Evolutionary conservation across 176 grass and related monocot genomes (phyloP).

Genomic region (Oryza nivara): DNA sequence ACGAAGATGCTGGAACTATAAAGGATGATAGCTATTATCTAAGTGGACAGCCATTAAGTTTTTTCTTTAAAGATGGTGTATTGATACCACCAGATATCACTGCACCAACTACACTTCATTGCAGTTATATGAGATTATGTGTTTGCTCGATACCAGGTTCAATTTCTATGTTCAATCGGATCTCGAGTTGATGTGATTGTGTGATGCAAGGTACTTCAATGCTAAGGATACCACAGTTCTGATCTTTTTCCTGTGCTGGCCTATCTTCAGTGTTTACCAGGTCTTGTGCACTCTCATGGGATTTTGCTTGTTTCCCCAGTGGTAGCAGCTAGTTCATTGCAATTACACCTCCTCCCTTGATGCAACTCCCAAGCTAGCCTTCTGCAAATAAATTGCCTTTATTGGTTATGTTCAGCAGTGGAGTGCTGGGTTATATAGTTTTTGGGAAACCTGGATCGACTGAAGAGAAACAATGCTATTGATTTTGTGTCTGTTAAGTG

Average conservation of each 20-base stretch:
- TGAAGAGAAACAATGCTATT: slow-evolving; percentile 32
- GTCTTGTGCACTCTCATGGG: slow-evolving; percentile 8
- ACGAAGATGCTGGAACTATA: slow-evolving; percentile 43
- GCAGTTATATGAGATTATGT: slow-evolving; percentile 74
- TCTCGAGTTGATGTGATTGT: slow-evolving; percentile 36
- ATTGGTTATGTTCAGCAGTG: slow-evolving; percentile 17
- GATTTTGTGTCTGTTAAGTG: slow-evolving; percentile 29
- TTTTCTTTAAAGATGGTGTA: slow-evolving; percentile 84
- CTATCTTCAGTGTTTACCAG: slow-evolving; percentile 6
- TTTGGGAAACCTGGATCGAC: slow-evolving; percentile 9
- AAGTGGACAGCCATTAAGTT: slow-evolving; percentile 46
- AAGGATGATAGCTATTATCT: slow-evolving; percentile 39
- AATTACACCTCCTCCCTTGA: slow-evolving; percentile 37
- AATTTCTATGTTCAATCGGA: slow-evolving; percentile 44
- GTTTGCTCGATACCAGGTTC: slow-evolving; percentile 58
- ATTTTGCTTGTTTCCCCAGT: not conserved
- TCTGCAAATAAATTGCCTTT: slow-evolving; percentile 32
- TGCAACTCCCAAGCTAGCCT: slow-evolving; percentile 26
- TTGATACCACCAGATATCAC: slow-evolving; percentile 67
- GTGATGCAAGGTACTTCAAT: slow-evolving; percentile 29
- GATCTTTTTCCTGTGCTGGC: slow-evolving; percentile 11
- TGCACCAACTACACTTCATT: slow-evolving; percentile 54
- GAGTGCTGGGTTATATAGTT: slow-evolving; percentile 21
- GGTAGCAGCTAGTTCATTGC: not conserved
- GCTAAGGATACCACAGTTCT: slow-evolving; percentile 22